Base-by-base conservation (phyloP, 2,329 filamentous ascomycete species). In the Didymella pomorum region DNA sequence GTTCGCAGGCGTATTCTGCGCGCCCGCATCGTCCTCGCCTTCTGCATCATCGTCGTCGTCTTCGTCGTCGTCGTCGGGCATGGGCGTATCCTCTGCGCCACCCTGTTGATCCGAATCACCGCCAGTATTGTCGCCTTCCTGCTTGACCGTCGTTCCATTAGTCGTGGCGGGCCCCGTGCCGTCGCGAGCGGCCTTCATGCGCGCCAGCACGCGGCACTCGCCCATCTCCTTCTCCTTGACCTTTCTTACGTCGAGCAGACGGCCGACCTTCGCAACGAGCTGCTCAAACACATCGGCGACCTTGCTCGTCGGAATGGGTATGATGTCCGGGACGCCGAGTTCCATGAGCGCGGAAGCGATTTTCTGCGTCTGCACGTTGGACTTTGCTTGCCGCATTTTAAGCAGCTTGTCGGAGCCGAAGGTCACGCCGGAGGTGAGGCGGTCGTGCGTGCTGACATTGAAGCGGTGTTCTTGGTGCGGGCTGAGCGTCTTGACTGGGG, bases 391-490 rank as follows among this genome's bases (percentile, higher is more conserved):
- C 55, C 92, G 89, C 23, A 92, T 85, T 76, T 93, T 93, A 66
- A 89, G 88, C 58, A 94, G 86, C 74, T 87, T 89, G 68, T 94
- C 91, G 26, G 92, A 92, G 12, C 94, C 91, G 83, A 98, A 98
- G 14, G 91, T 89, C 33, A 97, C 91, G 7, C 95, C 94, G 9
- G 89, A 90, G 1, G 89, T 88, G 37, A 97, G 84, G 26, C 94
- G 90, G 55, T 98, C 94, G 73, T 94, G 90, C 64, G 91, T 87
- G 8, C 89, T 86, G 10, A 99, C 90, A 62, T 94, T 95, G 71
- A 94, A 98, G 31, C 89, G 84, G 63, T 85, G 78, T 79, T 93
- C 89, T 78, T 96, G 90, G 65, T 90, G 86, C 45, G 89, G 83
- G 4, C 87, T 87, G 64, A 97, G 87, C 11, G 71, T 78, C 65